Base-by-base conservation (phyloP, 2,329 filamentous ascomycete genomes). In the Ciborinia camelliae region DNA sequence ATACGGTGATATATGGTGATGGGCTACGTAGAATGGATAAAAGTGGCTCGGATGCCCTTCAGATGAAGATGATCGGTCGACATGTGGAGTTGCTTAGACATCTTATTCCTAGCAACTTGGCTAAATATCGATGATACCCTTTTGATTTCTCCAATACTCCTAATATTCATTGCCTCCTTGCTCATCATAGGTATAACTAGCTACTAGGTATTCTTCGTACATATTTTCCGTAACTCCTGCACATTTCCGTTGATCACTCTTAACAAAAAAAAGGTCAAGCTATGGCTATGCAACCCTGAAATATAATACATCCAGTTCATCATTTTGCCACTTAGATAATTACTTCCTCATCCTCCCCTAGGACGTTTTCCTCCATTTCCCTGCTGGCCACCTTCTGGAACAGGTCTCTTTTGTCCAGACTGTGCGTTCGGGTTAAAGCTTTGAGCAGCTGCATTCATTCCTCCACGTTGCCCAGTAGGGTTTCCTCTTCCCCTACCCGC, bases 1-100 rank as follows among this genome's bases (percentile, higher is more conserved):
- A 84, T 74, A 88, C 86, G 0, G 89, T 92, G 6, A 79, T 92
- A 28, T 92, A 86, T 76, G 87, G 88, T 0, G 83, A 84, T 65
- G 87, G 87, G 32, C 79, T 80, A 69, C 80, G 81, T 68, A 81
- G 86, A 67, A 75, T 76, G 37, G 87, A 91, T 72, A 82, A 76
- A 53, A 84, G 86, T 59, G 82, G 84, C n/a, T 80, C 87, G 32
- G 80, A 85, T 63, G 85, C 88, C 51, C 77, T 88, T 67, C 85
- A 86, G 73, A 82, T 90, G 72, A 82, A 86, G 71, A 84, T 82
- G 53, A 80, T 91, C 72, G 79, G 85, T 45, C 85, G 86, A 70
- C 88, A 92, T 75, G 86, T 90, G 65, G 86, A 90, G 68, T 83
- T 88, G 14, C 73, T 91, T 71, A 81, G 81, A 69, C 86, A 83